These are phyloP conservation scores for Blastobotrys proliferans DNA, from an alignment of 1,139 yeast species.

Conservation along the genomic window DNA sequence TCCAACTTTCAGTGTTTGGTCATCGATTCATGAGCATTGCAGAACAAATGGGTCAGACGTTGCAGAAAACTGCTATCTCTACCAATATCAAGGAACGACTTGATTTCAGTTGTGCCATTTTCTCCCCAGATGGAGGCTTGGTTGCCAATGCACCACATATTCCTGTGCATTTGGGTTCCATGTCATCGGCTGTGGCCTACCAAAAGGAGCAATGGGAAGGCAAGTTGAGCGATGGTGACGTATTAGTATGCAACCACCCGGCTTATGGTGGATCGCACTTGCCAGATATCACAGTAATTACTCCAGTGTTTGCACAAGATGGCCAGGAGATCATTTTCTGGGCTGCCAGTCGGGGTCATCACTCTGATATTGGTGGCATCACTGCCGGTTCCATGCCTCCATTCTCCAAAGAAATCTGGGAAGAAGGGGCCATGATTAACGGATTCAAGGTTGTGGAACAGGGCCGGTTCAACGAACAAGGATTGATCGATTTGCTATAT, in stretches of 20 bases:
- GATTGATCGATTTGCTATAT: conserved; percentile 44
- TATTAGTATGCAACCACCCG: conserved; percentile 73
- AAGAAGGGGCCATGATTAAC: conserved; percentile 60
- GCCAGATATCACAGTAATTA: conserved; percentile 76
- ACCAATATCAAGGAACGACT: conserved; percentile 83
- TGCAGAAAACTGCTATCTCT: conserved; percentile 75
- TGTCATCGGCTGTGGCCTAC: conserved; percentile 76
- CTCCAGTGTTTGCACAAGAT: conserved; percentile 68
- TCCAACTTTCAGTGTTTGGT: conserved; percentile 71
- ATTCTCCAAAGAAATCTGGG: conserved; percentile 54
- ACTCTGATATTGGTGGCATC: conserved; percentile 65
- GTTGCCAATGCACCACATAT: conserved; percentile 88
- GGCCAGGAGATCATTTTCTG: conserved; percentile 49
- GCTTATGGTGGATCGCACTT: conserved; percentile 78
- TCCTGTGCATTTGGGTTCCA: conserved; percentile 83
- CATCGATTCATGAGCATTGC: conserved; percentile 87
- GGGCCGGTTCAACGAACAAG: conserved; percentile 54
- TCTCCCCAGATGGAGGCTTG: conserved; percentile 68
- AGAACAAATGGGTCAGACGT: conserved; percentile 81
- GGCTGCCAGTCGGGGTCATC: conserved; percentile 66
- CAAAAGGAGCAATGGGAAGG: conserved; percentile 65
- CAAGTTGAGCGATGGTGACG: conserved; percentile 62
- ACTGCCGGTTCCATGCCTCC: conserved; percentile 68
- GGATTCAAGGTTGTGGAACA: conserved; percentile 52
- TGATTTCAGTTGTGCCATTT: conserved; percentile 82